Conservation (phyloP, 352 stramenopile genomes). For the Phytophthora hybrid region DNA sequence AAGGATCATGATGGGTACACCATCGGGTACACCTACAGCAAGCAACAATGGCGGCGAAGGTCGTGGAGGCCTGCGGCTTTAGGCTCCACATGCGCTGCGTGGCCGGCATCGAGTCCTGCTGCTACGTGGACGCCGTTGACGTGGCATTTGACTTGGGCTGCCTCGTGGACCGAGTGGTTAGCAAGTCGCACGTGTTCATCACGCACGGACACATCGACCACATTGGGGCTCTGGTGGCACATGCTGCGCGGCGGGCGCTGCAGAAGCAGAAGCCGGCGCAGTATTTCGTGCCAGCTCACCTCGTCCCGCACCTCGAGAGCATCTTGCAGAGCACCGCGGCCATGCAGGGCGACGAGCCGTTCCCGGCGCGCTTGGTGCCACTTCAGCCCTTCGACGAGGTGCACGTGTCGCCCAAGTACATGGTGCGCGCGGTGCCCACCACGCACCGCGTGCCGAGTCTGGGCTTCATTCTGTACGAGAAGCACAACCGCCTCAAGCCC, state of each 20-base stretch:
- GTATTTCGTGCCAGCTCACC: conserved; percentile 76
- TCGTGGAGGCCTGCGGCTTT: conserved; percentile 55
- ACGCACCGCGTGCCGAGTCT: conserved; percentile 78
- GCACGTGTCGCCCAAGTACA: conserved; percentile 62
- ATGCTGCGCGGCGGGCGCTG: conserved; percentile 69
- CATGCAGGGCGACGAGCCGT: conserved; percentile 69
- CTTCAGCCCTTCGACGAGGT: conserved; percentile 63
- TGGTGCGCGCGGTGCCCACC: conserved; percentile 74
- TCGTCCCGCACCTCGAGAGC: conserved; percentile 55
- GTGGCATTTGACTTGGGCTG: conserved; percentile 83
- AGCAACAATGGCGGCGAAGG: conserved; percentile 25
- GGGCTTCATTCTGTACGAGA: conserved; percentile 80
- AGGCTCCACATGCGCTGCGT: conserved; percentile 65
- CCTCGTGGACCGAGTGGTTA: conserved; percentile 51
- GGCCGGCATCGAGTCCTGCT: conserved; percentile 81
- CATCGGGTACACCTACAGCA: no score
- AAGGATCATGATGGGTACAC: conserved; percentile 4
- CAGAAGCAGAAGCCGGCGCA: conserved; percentile 60
- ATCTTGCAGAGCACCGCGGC: conserved; percentile 61
- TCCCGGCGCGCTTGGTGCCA: conserved; percentile 60
- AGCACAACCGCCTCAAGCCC: conserved; percentile 55
- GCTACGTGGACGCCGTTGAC: conserved; percentile 78
- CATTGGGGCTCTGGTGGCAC: conserved; percentile 66
- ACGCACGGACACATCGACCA: conserved; percentile 90
- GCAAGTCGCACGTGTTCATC: conserved; percentile 86